phyloP scores from a whole-genome alignment of 352 stramenopile species.

The Phytophthora tubulina region DNA sequence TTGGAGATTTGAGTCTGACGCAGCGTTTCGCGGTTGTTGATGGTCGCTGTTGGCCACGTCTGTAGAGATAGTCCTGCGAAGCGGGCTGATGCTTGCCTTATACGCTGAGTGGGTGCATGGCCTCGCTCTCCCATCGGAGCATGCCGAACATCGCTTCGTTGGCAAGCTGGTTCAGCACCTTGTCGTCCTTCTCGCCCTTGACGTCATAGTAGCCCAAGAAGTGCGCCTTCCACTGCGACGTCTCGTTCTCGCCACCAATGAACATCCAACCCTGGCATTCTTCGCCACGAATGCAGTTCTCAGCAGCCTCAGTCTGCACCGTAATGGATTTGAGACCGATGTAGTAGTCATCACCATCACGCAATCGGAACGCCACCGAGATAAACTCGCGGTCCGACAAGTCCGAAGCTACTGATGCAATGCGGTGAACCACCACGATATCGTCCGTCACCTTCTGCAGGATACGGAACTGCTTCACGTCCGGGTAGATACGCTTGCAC shows the following conservation, averaged over 20 bases:
- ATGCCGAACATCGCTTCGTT: constrained; percentile 91
- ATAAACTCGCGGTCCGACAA: constrained; percentile 83
- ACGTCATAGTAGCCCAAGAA: constrained; percentile 88
- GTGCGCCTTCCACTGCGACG: constrained; percentile 76
- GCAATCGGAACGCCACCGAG: constrained; percentile 77
- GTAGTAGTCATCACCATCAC: constrained; percentile 83
- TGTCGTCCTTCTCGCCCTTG: constrained; percentile 87
- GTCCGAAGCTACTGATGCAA: constrained; percentile 78
- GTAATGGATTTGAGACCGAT: constrained; percentile 81
- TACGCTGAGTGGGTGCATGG: constrained; percentile 82
- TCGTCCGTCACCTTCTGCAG: constrained; percentile 88
- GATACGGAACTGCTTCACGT: constrained; percentile 87
- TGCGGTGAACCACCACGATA: constrained; percentile 83
- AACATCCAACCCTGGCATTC: constrained; percentile 90
- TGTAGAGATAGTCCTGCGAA: neutral
- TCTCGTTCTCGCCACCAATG: constrained; percentile 70
- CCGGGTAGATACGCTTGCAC: constrained; percentile 85
- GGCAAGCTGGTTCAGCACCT: constrained; percentile 82
- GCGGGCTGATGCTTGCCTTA: constrained; percentile 33
- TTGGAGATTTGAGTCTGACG: constrained; percentile 20
- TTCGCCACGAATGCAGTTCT: constrained; percentile 85
- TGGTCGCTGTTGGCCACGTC: neutral
- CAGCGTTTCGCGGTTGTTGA: neutral
- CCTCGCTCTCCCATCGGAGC: constrained; percentile 88
- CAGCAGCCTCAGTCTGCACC: constrained; percentile 73